Evolutionary conservation across 78 protist genomes (phyloP).

Genomic region (Capsaspora owczarzaki): DNA sequence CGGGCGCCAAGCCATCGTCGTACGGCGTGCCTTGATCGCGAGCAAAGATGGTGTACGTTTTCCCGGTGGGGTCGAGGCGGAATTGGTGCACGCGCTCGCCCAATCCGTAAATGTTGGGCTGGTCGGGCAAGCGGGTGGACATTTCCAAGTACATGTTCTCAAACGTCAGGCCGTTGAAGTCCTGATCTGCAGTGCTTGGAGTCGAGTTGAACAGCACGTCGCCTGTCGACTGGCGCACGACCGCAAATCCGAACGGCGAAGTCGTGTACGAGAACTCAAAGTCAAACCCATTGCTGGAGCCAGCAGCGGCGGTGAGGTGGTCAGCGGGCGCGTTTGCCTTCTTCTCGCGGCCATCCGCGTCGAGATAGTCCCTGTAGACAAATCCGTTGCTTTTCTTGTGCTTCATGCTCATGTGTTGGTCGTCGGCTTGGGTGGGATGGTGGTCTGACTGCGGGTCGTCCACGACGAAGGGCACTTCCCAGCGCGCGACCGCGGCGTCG

Average conservation of each 20-base stretch:
- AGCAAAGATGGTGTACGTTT: conserved; percentile 15
- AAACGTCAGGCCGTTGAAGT: neutral
- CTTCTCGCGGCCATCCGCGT: no score
- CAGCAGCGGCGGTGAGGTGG: neutral
- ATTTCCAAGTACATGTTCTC: conserved; percentile 21
- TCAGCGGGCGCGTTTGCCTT: no score
- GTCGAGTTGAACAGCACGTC: conserved; percentile 23
- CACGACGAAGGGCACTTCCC: conserved; percentile 13
- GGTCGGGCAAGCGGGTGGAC: neutral
- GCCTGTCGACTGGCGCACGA: neutral
- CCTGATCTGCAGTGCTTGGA: neutral
- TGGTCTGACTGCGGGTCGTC: neutral
- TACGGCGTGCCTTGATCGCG: conserved; percentile 3
- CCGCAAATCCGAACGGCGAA: neutral
- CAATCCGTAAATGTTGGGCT: conserved; percentile 31
- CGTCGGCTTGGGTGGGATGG: no score
- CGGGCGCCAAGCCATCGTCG: neutral
- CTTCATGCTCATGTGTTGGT: no score
- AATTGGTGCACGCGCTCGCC: conserved; percentile 26
- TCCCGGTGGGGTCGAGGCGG: neutral
- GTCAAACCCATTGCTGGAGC: no score
- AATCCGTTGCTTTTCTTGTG: no score
- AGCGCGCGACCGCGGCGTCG: neutral
- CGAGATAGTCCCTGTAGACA: no score
- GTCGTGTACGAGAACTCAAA: neutral